Percentiles rank a stretch among this genome's conserved stretches.
Evolutionary conservation across 202 grass and related monocot species (phyloP).

Genomic region (Elaeis oleifera): DNA sequence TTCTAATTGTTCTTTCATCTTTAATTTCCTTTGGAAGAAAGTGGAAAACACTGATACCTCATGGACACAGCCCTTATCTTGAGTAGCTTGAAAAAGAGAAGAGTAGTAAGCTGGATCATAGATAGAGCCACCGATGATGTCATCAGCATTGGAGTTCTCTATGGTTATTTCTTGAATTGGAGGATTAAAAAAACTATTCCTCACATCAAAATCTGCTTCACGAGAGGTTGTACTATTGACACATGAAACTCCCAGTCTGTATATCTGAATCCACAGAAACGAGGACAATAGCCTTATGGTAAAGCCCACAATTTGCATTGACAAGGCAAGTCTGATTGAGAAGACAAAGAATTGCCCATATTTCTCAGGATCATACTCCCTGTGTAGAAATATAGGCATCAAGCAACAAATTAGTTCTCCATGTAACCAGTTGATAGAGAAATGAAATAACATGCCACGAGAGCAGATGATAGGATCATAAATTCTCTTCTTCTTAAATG

Average conservation of each 20-base stretch:
- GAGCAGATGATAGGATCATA: too few relatives aligned
- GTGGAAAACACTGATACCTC: neutral
- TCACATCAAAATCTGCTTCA: constrained; percentile 7
- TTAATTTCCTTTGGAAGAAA: neutral
- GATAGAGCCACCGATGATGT: neutral
- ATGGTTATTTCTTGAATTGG: neutral
- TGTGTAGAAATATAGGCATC: constrained; percentile 5
- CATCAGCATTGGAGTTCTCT: neutral
- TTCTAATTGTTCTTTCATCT: too few relatives aligned
- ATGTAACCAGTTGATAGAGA: too few relatives aligned
- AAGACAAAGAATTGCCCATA: constrained; percentile 15
- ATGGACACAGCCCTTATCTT: neutral
- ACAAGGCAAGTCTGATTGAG: constrained; percentile 20
- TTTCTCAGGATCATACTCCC: neutral
- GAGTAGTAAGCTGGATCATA: neutral
- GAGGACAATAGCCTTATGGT: constrained; percentile 14
- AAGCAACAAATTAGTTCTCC: too few relatives aligned
- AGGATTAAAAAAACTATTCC: constrained; percentile 8
- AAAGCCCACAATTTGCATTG: constrained; percentile 23
- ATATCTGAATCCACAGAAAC: constrained; percentile 24
- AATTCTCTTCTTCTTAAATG: too few relatives aligned
- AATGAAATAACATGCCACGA: too few relatives aligned
- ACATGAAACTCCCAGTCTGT: constrained; percentile 18
- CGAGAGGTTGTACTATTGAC: neutral
- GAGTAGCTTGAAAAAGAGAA: constrained; percentile 2